These are phyloP conservation scores for Saccharomyces uvarum DNA, from an alignment of 1,139 yeast genomes.

Conservation along the genomic window DNA sequence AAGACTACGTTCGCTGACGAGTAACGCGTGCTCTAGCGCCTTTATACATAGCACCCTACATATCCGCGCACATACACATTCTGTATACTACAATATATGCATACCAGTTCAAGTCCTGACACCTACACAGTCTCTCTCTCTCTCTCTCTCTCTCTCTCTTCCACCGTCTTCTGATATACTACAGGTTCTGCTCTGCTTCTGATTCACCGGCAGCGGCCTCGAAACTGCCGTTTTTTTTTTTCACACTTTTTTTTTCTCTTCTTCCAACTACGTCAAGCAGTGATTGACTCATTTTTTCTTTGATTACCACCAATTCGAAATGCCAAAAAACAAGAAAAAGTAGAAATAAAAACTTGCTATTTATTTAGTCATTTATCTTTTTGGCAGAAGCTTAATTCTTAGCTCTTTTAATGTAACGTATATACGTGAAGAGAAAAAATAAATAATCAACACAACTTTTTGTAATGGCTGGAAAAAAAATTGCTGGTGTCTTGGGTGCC, in stretches of 20 bases:
- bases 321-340: not conserved
- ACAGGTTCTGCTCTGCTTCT: no score
- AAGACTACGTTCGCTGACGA: not conserved
- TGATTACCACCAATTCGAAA: not conserved
- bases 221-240: not conserved
- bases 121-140: not conserved
- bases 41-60: not conserved
- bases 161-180: not conserved
- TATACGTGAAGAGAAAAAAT: not conserved
- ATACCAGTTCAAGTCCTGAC: not conserved
- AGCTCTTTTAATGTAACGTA: not conserved
- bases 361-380: not conserved
- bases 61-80: conserved; percentile 1
- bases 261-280: not conserved
- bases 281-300: not conserved
- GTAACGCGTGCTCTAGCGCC: not conserved
- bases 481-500: conserved; percentile 88
- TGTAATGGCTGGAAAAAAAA: conserved; percentile 20
- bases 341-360: not conserved
- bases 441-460: not conserved
- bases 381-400: not conserved
- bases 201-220: not conserved
- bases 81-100: conserved; percentile 1
- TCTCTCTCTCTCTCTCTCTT: conserved; percentile 1
- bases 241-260: not conserved